Conservation (phyloP, 805 yeast genomes). For the Cyberlindnera saturnus region DNA sequence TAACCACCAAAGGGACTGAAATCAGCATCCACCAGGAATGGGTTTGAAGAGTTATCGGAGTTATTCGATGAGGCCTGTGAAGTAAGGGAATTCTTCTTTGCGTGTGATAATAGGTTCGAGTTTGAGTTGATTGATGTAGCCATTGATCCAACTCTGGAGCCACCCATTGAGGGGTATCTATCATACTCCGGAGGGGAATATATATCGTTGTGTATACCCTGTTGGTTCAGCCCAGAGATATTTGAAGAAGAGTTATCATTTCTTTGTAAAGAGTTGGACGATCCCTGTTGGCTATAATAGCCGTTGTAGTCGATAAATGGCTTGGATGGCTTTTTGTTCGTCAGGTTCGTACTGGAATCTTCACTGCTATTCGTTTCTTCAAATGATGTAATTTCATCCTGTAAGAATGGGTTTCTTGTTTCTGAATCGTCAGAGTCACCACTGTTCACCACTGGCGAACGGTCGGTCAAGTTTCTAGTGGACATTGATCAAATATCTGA, state of each 20-base stretch:
- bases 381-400: constrained; percentile 22
- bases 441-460: constrained; percentile 18
- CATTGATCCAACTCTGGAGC: constrained; percentile 46
- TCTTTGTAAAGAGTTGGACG: constrained; percentile 30
- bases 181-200: constrained; percentile 53
- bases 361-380: constrained; percentile 20
- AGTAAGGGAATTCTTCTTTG: constrained; percentile 11
- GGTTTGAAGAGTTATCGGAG: constrained; percentile 27
- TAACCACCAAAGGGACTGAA: constrained; percentile 94
- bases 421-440: constrained; percentile 21
- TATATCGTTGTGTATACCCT: constrained; percentile 15
- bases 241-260: constrained; percentile 17
- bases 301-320: constrained; percentile 38
- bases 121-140: constrained; percentile 34
- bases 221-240: constrained; percentile 14
- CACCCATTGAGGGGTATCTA: constrained; percentile 57
- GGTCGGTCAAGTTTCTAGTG: constrained; percentile 25
- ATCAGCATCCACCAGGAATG: constrained; percentile 51
- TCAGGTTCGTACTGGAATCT: constrained; percentile 17
- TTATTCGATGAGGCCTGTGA: constrained; percentile 13
- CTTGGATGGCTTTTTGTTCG: constrained; percentile 14
- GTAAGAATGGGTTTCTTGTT: constrained; percentile 25
- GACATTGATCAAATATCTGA: constrained; percentile 17
- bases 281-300: constrained; percentile 35
- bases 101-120: constrained; percentile 15